Base-by-base conservation (phyloP, 768 basidiomycete species). In the Tulasnella sp. region DNA sequence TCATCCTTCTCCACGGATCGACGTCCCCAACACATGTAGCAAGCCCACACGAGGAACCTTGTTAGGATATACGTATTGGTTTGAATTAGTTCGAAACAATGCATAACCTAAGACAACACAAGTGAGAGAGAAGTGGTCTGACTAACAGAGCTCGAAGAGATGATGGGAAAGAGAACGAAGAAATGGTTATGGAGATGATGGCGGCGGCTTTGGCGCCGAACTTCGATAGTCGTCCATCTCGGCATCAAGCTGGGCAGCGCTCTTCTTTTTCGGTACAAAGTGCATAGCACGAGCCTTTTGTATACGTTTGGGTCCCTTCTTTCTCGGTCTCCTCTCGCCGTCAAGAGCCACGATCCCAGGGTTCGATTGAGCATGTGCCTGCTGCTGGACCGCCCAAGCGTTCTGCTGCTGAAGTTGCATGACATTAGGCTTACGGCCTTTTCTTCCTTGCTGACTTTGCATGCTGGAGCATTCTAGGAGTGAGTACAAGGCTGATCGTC, bases 201-300 rank as follows among this genome's bases (percentile, higher is more conserved):
- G 34, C 42, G 50, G 42, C 40, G 24, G 34, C 34, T 46, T 37
- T 48, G 42, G 50, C n/a, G 76, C 76, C 3, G 40, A 46, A 3
- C 24, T 48, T 77, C 76, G 40, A 73, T 80, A 80, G n/a, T 80
- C 78, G 20, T 80, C 78, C 37, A 80, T 80, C 34, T 80, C 78
- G 22, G 41, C n/a, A 46, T 80, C 78, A 16, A 80, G 73, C 20
- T 80, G 64, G 14, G 40, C 69, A 24, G 44, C 78, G 12, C 22
- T 80, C 37, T 73, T 80, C 18, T 8, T 5, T 31, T 72, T 28
- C 6, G 8, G 73, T 42, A 41, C 58, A 24, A 41, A 37, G n/a
- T 34, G n/a, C 14, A n/a, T n/a, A 14, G 22, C 41, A 18, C 72
- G 37, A 37, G 60, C 44, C 72, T 80, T 80, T 41, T 73, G 78